Conservation (phyloP, 164 flowering plant species). For the Warburgia ugandensis region DNA sequence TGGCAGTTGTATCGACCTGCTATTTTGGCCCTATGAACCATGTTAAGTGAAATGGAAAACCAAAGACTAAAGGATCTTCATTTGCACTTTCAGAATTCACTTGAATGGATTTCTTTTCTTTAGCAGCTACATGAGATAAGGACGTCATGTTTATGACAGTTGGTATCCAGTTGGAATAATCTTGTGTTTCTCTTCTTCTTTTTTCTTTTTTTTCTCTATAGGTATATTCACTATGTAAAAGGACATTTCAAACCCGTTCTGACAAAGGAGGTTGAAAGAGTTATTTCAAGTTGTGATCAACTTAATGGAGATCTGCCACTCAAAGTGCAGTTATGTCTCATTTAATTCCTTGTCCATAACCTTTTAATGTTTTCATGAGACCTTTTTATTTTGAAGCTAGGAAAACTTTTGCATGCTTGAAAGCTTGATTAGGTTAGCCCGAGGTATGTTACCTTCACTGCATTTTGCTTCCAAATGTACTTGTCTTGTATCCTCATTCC, state of each 20-base stretch:
- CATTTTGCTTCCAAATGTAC: neutral
- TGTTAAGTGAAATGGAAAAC: too few species aligned
- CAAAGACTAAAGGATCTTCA: too few species aligned
- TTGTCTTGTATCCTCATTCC: neutral
- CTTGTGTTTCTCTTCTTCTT: too few species aligned
- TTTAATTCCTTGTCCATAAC: neutral
- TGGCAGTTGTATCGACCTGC: too few species aligned
- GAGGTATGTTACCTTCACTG: constrained; percentile 38
- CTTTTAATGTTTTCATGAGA: neutral
- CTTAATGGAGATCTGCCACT: constrained; percentile 89
- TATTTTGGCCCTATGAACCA: too few species aligned
- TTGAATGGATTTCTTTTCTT: too few species aligned
- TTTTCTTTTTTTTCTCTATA: constrained; percentile 16
- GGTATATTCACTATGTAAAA: constrained; percentile 83
- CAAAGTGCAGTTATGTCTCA: constrained; percentile 67
- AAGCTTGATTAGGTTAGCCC: constrained; percentile 90
- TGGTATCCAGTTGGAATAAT: neutral
- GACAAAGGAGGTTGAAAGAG: constrained; percentile 81
- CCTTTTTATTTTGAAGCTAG: constrained; percentile 51
- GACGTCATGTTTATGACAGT: too few species aligned
- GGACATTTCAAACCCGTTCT: constrained; percentile 68
- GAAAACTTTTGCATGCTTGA: constrained; percentile 96
- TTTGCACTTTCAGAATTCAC: too few species aligned
- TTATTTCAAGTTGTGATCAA: constrained; percentile 90
- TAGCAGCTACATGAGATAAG: too few species aligned